Percentiles rank a stretch among this genome's conserved stretches.
These are phyloP conservation scores for Pelargonium nanum DNA, from an alignment of 345 rosid species.

Conservation along the genomic window DNA sequence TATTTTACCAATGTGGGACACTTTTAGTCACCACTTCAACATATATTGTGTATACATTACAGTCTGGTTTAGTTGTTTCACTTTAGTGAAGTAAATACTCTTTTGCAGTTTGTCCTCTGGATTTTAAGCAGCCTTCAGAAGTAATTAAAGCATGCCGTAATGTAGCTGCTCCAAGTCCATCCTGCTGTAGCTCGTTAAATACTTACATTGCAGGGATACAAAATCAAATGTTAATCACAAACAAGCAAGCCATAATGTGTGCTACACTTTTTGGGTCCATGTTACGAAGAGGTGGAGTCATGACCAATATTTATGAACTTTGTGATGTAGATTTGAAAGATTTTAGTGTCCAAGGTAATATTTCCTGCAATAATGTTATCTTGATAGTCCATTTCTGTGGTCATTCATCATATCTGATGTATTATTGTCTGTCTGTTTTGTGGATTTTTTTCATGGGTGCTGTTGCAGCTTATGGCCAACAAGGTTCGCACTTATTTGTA, in stretches of 20 bases:
- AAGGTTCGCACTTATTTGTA: conserved; percentile 39
- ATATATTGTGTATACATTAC: background rate
- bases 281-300: conserved; percentile 73
- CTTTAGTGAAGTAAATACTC: conserved; percentile 4
- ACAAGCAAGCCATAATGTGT: conserved; percentile 91
- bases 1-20: too few species aligned
- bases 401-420: conserved; percentile 9
- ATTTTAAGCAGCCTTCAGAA: conserved; percentile 62
- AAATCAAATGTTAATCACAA: conserved; percentile 89
- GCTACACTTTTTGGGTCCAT: conserved; percentile 74
- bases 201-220: conserved; percentile 72
- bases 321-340: conserved; percentile 96
- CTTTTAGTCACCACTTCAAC: too few species aligned
- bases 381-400: background rate
- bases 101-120: conserved; percentile 85
- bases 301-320: conserved; percentile 80
- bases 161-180: conserved; percentile 82
- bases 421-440: conserved; percentile 20
- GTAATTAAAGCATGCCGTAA: conserved; percentile 80
- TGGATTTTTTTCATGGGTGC: conserved; percentile 13
- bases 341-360: conserved; percentile 81
- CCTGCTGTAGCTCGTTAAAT: conserved; percentile 86
- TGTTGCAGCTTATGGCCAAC: conserved; percentile 64
- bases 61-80: background rate
- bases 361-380: background rate